Evolutionary conservation across 2,329 filamentous ascomycete genomes (phyloP), one percentile per base, ranked within the genome.

Genomic region (Aspergillus sergii): DNA sequence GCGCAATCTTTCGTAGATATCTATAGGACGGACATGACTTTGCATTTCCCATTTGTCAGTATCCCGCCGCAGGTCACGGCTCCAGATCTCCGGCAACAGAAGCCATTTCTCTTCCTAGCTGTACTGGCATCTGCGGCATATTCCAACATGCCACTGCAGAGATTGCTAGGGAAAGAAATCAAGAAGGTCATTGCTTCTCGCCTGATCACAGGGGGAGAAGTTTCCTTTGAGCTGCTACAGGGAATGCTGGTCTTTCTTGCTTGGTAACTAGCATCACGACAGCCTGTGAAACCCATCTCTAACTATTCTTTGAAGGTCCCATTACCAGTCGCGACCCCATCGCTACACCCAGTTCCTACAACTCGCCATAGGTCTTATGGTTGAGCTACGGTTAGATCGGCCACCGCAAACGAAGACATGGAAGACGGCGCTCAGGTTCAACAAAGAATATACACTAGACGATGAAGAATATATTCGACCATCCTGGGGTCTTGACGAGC

Each of bases 201-300:
- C 11, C 71, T 78, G 53, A 68, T 81, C 12, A 57, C 74, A 16
- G 65, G 68, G 7, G 72, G 72, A 2, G 69, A 76, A 10, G 71
- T 76, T 28, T 76, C 69, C 34, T 72, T 81, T n/a, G 79, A 79
- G 43, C 68, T 79, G 14, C 69, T 81, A 19, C 76, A 81, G 65
- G 79, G 78, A 3, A 60, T 80, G 16, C 65, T 80, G 16, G 68
- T 81, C 0, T 74, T 73, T 57, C 61, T 76, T 19, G 76, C 74
- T 26, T 80, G 77, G 77, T 78, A 59, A 61, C 39, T 45, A 1
- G 0, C 5, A 9, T 16, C 16, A 4, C 2, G 16, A 4, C 12
- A 26, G 7, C 10, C 12, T 3, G 10, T 28, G 1, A 26, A 16
- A 26, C 8, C 21, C 46, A 16, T 7, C 34, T 21, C 39, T 41